Base-by-base conservation (phyloP, 441 rosid genomes). In the Gossypium lobatum region DNA sequence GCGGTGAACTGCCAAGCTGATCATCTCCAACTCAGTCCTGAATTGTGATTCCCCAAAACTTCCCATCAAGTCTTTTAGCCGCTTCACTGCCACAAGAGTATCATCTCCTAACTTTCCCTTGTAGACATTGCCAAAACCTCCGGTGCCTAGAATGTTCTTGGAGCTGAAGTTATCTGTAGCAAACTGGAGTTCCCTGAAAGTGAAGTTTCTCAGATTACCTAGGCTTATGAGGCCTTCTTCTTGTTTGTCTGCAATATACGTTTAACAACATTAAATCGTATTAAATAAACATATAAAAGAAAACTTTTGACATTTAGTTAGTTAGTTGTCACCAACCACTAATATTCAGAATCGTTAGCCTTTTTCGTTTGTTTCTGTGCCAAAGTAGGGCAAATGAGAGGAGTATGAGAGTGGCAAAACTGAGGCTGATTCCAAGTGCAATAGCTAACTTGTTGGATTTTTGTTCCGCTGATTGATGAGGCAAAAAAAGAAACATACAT, bases 71-170 rank as follows among this genome's bases (percentile, higher is more conserved):
- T 89, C 95, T 81, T 92, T 93, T 7, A 91, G 77, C 66, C 96
- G 82, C 78, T 93, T 93, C 73, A 91, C 98, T 0, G 96, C 97
- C 79, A 92, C 87, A 82, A 84, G 18, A 0, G 87, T 83, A 53
- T 91, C 93, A 48, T 86, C 89, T 16, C 82, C 93, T 2, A 93
- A 85, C 85, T 86, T 91, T 57, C 97, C 98, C 84, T 82, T 87
- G 84, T 93, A 93, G 18, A 92, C 98, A 85, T 89, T 85, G 74
- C 97, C 97, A 72, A 91, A 93, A 28, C 98, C 98, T 66, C 98
- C 98, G 0, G 91, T 81, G 21, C 97, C 97, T 55, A 91, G 95
- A 63, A 93, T 88, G 76, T 81, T 85, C 81, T 88, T 91, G 46
- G 91, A 81, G 77, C 90, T 87, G 82, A 93, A 93, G 81, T 87